Conservation (phyloP, 768 basidiomycete genomes). For the Sarcodon sp. region DNA sequence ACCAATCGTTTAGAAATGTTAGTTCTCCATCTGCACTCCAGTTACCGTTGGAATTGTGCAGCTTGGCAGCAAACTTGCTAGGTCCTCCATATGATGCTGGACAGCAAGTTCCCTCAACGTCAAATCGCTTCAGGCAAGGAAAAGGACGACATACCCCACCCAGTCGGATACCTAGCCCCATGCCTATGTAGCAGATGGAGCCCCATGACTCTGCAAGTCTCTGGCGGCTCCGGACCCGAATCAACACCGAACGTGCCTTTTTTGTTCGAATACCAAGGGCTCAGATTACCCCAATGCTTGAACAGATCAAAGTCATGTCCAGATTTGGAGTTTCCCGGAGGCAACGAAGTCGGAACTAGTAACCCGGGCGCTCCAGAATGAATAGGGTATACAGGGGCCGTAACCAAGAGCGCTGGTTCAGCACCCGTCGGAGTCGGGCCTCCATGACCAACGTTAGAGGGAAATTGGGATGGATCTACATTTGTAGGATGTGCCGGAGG, state of each 20-base stretch:
- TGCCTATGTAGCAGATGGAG: constrained; percentile 29
- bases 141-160: neutral
- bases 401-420: constrained; percentile 58
- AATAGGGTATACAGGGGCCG: constrained; percentile 67
- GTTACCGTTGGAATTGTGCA: constrained; percentile 10
- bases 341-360: constrained; percentile 31
- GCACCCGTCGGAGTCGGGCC: constrained; percentile 74
- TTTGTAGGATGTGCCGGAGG: constrained; percentile 71
- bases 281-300: constrained; percentile 33
- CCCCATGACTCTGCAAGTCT: constrained; percentile 31
- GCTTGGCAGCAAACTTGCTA: constrained; percentile 13
- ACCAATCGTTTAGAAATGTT: neutral
- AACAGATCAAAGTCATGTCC: constrained; percentile 26
- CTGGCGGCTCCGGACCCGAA: constrained; percentile 31
- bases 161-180: constrained; percentile 30
- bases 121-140: neutral
- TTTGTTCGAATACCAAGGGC: constrained; percentile 36
- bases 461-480: constrained; percentile 57
- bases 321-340: neutral
- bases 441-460: constrained; percentile 63
- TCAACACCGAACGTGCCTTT: constrained; percentile 32
- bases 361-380: constrained; percentile 61
- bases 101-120: neutral
- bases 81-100: constrained; percentile 11
- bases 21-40: constrained; percentile 2